These are phyloP conservation scores for Wickerhamiella kurtzmanii DNA, from an alignment of 805 yeast species.

Conservation along the genomic window DNA sequence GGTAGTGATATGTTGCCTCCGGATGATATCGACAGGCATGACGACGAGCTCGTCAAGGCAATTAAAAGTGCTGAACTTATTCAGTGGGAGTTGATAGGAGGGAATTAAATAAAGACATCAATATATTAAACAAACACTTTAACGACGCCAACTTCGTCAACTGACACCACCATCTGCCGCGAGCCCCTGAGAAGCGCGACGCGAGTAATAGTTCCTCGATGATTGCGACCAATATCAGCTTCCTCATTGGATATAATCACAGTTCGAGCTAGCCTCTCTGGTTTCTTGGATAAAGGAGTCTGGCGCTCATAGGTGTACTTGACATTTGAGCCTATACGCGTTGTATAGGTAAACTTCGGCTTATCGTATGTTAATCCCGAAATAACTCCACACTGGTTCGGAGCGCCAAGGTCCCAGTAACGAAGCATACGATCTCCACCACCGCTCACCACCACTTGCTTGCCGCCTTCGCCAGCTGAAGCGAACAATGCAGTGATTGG, in stretches of 20 bases:
- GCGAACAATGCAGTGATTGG: constrained; percentile 8
- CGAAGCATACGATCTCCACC: constrained; percentile 24
- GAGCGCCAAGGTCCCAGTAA: constrained; percentile 27
- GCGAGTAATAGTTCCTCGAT: constrained; percentile 39
- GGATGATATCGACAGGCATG: not conserved
- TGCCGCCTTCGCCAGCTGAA: constrained; percentile 4
- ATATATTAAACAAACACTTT: constrained; percentile 31
- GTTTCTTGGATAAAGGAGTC: constrained; percentile 9
- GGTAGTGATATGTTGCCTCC: not conserved
- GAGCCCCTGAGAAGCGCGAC: constrained; percentile 33
- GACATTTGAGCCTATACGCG: constrained; percentile 25
- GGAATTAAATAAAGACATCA: not conserved
- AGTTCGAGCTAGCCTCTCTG: constrained; percentile 26
- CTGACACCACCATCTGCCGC: constrained; percentile 48
- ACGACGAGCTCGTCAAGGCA: not conserved
- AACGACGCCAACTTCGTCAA: constrained; percentile 52
- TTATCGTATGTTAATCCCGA: constrained; percentile 24
- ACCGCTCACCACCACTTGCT: constrained; percentile 21
- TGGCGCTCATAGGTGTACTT: constrained; percentile 31
- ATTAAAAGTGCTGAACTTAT: not conserved
- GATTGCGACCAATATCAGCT: constrained; percentile 31
- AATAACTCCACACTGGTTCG: constrained; percentile 23
- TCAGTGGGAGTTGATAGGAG: not conserved
- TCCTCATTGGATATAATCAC: constrained; percentile 33
- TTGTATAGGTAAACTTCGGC: constrained; percentile 22